phyloP scores from a whole-genome alignment of 108 stramenopile species.

The Thalassiosira profunda region DNA sequence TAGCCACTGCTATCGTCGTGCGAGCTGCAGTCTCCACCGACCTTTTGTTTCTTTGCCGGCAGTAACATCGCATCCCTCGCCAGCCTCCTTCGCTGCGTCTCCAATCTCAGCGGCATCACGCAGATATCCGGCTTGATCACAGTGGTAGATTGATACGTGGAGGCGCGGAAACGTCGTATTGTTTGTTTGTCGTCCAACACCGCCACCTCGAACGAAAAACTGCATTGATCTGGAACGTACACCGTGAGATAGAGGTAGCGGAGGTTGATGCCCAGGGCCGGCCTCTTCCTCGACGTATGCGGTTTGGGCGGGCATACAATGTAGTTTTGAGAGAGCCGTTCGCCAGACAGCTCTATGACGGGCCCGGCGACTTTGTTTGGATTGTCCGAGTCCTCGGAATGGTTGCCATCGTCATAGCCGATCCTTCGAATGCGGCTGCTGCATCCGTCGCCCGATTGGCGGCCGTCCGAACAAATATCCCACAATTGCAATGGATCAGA shows the following conservation, averaged over 20 bases:
- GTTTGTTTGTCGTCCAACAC: slow-evolving; percentile 19
- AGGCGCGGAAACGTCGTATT: slow-evolving; percentile 18
- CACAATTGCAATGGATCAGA: slow-evolving; percentile 24
- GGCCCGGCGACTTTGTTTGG: background rate
- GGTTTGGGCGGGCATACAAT: slow-evolving; percentile 10
- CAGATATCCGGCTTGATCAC: slow-evolving; percentile 15
- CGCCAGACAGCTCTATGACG: background rate
- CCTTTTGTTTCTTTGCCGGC: background rate
- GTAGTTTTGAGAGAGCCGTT: slow-evolving; percentile 9
- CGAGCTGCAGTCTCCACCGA: background rate
- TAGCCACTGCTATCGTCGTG: background rate
- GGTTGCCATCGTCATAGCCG: background rate
- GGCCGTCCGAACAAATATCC: slow-evolving; percentile 8
- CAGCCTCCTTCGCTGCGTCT: slow-evolving; percentile 1
- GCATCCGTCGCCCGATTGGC: background rate
- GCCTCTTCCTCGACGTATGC: background rate
- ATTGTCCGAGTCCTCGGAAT: background rate
- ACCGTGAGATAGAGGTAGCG: slow-evolving; percentile 15
- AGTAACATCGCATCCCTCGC: slow-evolving; percentile 12
- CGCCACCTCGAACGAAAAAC: slow-evolving; percentile 25
- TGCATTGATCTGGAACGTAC: background rate
- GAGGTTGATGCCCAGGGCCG: slow-evolving; percentile 19
- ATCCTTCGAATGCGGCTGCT: slow-evolving; percentile 3
- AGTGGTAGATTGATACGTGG: slow-evolving; percentile 24
- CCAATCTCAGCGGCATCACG: slow-evolving; percentile 18